Evolutionary conservation across 306 rosid species (phyloP), one percentile per base, ranked within the genome.

Genomic region (Dalbergia cochinchinensis): DNA sequence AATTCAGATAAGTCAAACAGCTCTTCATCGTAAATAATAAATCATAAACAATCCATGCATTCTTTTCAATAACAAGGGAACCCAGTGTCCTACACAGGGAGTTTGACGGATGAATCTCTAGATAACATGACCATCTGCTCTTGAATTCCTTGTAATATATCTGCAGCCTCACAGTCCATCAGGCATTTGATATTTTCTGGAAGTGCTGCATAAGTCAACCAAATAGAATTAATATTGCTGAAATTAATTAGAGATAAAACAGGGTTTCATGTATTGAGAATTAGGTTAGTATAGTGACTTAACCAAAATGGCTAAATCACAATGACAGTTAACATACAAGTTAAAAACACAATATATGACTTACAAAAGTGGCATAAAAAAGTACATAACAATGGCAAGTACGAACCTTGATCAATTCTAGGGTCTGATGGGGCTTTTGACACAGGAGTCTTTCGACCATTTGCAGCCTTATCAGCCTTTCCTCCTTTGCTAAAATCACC

Each of bases 161-260:
- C 87, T 0, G 82, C 87, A 66, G 96, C 99, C 84, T 95, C 98
- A 79, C 97, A 92, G 83, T 90, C 94, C 96, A 89, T 88, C 76
- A 94, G 67, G 83, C 97, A 91, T 81, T 88, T 87, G 81, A 76
- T 78, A 87, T 84, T 86, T 83, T 86, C 85, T 19, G 95, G 97
- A 70, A 91, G 91, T 73, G 85, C 99, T 94, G 88, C 86, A 90
- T 20, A 31, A 18, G 78, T 51, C 78, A 83, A 18, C 57, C 54
- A 65, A 65, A 48, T 20, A 54, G 55, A 74, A 75, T 71, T 60
- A 71, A 44, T 19, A 19, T 37, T 41, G 48, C 26, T 55, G 48
- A 45, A 47, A 73, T 81, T 58, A 57, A 13, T 34, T 31, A 65
- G 65, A 69, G 42, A 39, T 18, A 58, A 67, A 20, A 7, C 54